These are phyloP conservation scores for Yamadazyma taylorii DNA, from an alignment of 1,139 yeast genomes.

Conservation along the genomic window DNA sequence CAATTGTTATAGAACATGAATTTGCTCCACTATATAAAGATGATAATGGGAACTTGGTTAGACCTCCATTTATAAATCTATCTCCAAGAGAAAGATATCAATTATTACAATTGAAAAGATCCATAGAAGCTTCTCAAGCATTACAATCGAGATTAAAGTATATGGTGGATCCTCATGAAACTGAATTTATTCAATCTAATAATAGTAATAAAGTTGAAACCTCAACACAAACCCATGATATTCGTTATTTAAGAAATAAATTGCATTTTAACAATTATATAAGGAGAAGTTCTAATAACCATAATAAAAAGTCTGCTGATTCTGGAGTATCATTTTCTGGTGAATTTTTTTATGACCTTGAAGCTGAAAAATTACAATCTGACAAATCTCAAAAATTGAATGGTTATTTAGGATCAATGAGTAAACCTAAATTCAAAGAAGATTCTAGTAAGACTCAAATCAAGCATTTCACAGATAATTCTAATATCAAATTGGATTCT, in stretches of 20 bases:
- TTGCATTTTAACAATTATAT: constrained; percentile 22
- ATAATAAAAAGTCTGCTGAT: constrained; percentile 20
- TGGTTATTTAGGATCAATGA: constrained; percentile 35
- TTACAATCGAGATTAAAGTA: constrained; percentile 36
- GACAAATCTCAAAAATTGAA: constrained; percentile 17
- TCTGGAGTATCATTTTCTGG: constrained; percentile 32
- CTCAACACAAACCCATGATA: constrained; percentile 43
- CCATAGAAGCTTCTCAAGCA: constrained; percentile 37
- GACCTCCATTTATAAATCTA: constrained; percentile 49
- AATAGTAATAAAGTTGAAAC: constrained; percentile 36
- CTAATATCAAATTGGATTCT: constrained; percentile 23
- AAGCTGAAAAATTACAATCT: constrained; percentile 11
- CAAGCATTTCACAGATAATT: constrained; percentile 12
- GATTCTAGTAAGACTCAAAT: constrained; percentile 4
- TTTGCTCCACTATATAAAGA: constrained; percentile 38
- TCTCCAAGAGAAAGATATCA: constrained; percentile 48
- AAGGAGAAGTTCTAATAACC: constrained; percentile 15
- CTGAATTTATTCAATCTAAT: constrained; percentile 20
- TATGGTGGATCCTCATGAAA: constrained; percentile 44
- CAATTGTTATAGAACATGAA: constrained; percentile 23
- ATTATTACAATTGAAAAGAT: constrained; percentile 38
- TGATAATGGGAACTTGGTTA: constrained; percentile 37
- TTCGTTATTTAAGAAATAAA: constrained; percentile 27
- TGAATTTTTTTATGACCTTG: constrained; percentile 38
- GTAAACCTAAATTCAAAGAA: constrained; percentile 27